Evolutionary conservation across 2,329 filamentous ascomycete species (phyloP).

Genomic region (Neofusicoccum parvum): DNA sequence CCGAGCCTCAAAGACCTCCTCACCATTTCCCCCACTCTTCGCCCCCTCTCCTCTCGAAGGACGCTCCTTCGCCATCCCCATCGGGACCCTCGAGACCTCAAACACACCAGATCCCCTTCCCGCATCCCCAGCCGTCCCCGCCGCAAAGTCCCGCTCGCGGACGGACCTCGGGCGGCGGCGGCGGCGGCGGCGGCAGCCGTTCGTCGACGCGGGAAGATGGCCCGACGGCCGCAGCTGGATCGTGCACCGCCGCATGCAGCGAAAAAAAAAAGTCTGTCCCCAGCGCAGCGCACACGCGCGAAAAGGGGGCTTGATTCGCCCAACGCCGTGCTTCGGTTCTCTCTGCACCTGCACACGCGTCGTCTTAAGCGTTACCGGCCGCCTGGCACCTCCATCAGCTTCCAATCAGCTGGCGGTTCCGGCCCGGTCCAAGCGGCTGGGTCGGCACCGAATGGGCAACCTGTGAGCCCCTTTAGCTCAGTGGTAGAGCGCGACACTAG

Average conservation of each 20-base stretch:
- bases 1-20: no score
- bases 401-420: background rate
- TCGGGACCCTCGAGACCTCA: no score
- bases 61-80: no score
- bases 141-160: background rate
- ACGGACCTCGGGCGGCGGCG: background rate
- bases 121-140: background rate
- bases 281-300: background rate
- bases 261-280: background rate
- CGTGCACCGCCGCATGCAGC: background rate
- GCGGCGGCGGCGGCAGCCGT: background rate
- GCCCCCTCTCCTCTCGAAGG: no score
- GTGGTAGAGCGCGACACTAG: slow-evolving; percentile 23
- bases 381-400: background rate
- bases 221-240: background rate
- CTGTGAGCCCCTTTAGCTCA: slow-evolving; percentile 18
- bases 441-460: no score
- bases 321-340: no score
- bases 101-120: background rate
- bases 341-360: no score
- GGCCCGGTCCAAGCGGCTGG: no score
- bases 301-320: background rate
- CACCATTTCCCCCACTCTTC: no score
- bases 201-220: background rate
- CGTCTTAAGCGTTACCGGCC: background rate